Evolutionary conservation across 2,329 filamentous ascomycete genomes (phyloP).

Genomic region (Colletotrichum viniferum): DNA sequence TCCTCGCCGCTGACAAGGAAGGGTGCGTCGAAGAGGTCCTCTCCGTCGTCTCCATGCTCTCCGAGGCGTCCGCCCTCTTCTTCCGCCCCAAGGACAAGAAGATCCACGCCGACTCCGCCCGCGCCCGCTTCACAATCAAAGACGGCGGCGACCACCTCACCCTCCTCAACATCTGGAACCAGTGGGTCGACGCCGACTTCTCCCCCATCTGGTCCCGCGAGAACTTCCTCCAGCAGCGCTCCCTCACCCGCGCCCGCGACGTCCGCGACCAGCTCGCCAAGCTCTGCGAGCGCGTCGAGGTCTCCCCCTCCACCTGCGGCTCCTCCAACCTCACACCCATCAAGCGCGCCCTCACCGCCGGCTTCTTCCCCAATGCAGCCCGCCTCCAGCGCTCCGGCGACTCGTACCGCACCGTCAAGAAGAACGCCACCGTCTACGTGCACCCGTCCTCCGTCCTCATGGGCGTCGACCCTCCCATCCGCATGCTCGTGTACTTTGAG

Average conservation of each 20-base stretch:
- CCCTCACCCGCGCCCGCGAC: conserved; percentile 86
- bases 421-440: conserved; percentile 85
- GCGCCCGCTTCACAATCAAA: conserved; percentile 85
- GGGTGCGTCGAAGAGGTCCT: conserved; percentile 94
- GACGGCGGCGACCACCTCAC: conserved; percentile 91
- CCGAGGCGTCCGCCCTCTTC: conserved; percentile 87
- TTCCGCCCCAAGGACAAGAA: conserved; percentile 98
- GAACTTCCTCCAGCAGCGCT: conserved; percentile 92
- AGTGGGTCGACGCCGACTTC: conserved; percentile 94
- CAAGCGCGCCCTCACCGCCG: conserved; percentile 85
- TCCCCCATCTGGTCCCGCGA: conserved; percentile 86
- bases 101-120: conserved; percentile 89
- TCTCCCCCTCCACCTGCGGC: conserved; percentile 72
- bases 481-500: conserved; percentile 88
- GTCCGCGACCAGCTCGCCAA: conserved; percentile 92
- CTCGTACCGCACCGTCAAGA: conserved; percentile 91
- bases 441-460: conserved; percentile 87
- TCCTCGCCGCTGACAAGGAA: conserved; percentile 86
- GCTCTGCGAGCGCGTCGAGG: conserved; percentile 91
- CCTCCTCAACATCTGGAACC: conserved; percentile 90
- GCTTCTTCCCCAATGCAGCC: conserved; percentile 94
- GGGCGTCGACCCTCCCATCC: conserved; percentile 74
- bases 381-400: conserved; percentile 83
- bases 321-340: conserved; percentile 77
- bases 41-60: conserved; percentile 92